Conservation (phyloP, 495 filamentous ascomycete genomes). For the Aspergillus conjunctus region DNA sequence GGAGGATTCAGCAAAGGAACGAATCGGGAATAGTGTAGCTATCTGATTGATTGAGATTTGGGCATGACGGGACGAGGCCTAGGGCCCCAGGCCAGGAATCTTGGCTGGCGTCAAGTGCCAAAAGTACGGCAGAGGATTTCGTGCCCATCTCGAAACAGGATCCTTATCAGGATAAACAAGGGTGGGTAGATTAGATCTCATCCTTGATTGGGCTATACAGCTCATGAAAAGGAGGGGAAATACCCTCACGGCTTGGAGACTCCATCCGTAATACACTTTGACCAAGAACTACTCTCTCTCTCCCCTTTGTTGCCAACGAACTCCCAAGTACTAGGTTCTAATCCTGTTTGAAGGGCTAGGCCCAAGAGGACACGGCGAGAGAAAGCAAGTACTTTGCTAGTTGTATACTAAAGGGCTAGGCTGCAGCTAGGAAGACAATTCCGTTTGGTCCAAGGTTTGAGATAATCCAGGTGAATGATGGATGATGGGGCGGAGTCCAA, state of each 20-base stretch:
- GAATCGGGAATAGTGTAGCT: neutral
- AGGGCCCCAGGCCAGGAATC: neutral
- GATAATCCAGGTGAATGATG: neutral
- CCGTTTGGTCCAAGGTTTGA: neutral
- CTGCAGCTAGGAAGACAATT: neutral
- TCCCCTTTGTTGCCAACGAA: neutral
- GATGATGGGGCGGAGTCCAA: neutral
- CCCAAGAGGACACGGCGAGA: too few relatives aligned
- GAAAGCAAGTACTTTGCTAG: neutral
- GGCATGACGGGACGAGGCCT: neutral
- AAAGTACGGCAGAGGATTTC: constrained; percentile 6
- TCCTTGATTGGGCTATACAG: neutral
- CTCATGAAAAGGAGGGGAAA: neutral
- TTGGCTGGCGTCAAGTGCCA: constrained; percentile 11
- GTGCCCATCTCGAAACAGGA: neutral
- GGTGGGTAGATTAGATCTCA: constrained; percentile 1
- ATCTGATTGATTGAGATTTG: constrained; percentile 7
- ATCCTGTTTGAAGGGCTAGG: neutral
- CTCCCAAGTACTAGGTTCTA: neutral
- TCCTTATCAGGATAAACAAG: constrained; percentile 2
- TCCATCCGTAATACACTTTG: neutral
- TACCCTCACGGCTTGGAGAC: too few relatives aligned
- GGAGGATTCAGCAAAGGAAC: neutral
- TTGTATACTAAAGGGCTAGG: neutral
- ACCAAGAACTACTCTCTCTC: neutral